Conservation (phyloP, 768 basidiomycete genomes). For the Aureoboletus auriporus region DNA sequence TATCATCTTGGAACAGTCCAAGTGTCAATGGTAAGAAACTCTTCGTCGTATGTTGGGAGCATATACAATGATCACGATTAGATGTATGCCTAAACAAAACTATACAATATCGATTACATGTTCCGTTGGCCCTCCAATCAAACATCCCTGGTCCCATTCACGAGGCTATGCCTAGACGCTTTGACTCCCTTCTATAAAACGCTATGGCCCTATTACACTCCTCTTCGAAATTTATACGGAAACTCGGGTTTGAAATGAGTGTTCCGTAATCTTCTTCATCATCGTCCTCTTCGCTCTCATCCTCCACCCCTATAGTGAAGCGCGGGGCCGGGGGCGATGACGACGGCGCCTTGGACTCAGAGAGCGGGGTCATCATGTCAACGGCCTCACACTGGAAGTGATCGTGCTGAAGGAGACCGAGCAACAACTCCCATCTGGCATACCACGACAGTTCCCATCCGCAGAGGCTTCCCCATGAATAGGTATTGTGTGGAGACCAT, state of each 20-base stretch:
- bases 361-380: not conserved
- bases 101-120: constrained; percentile 7
- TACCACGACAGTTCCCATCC: constrained; percentile 50
- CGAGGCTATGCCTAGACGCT: not conserved
- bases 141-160: not conserved
- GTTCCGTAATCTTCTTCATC: constrained; percentile 30
- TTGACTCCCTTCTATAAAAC: constrained; percentile 20
- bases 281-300: constrained; percentile 13
- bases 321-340: constrained; percentile 6
- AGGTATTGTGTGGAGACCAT: constrained; percentile 7
- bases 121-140: not conserved
- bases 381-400: constrained; percentile 10
- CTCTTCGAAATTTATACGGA: constrained; percentile 18
- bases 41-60: too few species aligned
- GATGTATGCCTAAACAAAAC: constrained; percentile 20
- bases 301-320: constrained; percentile 20
- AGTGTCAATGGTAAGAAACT: too few species aligned
- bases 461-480: constrained; percentile 12
- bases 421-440: constrained; percentile 49
- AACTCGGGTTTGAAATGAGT: constrained; percentile 13
- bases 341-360: not conserved
- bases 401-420: constrained; percentile 38
- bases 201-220: constrained; percentile 24
- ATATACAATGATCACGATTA: constrained; percentile 11
- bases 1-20: too few species aligned